Conservation (phyloP, 768 basidiomycete genomes). For the Podaxis carcinomalis region DNA sequence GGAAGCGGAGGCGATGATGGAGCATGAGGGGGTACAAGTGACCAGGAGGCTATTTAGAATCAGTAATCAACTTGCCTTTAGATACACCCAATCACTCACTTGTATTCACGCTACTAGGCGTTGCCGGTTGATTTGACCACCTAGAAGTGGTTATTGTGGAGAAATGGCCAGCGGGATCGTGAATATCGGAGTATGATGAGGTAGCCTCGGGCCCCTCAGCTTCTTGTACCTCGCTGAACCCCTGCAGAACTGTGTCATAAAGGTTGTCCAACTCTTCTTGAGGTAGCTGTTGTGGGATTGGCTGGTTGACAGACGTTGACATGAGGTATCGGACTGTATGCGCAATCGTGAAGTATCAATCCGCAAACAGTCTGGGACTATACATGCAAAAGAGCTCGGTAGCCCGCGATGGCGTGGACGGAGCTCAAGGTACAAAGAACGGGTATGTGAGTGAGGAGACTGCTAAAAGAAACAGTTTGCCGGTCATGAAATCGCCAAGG, state of each 20-base stretch:
- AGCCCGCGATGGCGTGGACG: background rate
- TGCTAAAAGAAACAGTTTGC: background rate
- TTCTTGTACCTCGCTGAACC: slow-evolving; percentile 28
- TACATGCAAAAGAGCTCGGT: background rate
- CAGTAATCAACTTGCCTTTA: background rate
- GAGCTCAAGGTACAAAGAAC: background rate
- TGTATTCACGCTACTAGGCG: slow-evolving; percentile 4
- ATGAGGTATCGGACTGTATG: background rate
- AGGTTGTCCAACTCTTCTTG: slow-evolving; percentile 56
- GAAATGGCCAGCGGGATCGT: background rate
- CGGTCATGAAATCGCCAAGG: slow-evolving; percentile 1
- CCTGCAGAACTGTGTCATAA: slow-evolving; percentile 53
- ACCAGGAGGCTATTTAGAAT: slow-evolving; percentile 1
- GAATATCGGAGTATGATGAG: background rate
- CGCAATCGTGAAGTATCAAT: slow-evolving; percentile 1
- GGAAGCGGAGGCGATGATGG: background rate
- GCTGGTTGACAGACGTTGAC: background rate
- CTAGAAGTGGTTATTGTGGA: background rate
- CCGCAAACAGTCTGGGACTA: background rate
- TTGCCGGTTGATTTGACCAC: slow-evolving; percentile 3
- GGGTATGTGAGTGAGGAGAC: background rate
- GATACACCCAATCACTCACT: background rate
- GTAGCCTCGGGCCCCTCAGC: slow-evolving; percentile 20
- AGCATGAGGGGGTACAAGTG: background rate
- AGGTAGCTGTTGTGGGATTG: slow-evolving; percentile 24